Evolutionary conservation across 2,329 filamentous ascomycete species (phyloP), one percentile per base, ranked within the genome.

Genomic region (Saccharata proteae): DNA sequence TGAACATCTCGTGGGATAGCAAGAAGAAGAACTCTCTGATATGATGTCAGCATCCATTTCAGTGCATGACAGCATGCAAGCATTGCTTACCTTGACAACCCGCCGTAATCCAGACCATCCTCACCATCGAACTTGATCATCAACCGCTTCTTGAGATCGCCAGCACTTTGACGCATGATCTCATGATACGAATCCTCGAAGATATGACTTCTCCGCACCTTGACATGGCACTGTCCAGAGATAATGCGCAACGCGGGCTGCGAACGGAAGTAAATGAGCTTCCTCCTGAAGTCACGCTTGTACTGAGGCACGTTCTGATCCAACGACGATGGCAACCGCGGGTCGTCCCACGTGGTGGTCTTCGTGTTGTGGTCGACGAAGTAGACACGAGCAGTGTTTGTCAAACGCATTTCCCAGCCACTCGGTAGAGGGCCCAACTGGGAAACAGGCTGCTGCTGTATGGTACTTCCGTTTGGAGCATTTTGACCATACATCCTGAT

Each of bases 111-210:
- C 38, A 98, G 65, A 60, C 90, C 90, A 49, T 98, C 90, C 62
- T 98, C 90, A 29, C 90, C 90, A 45, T 98, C 90, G 46, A 98
- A 98, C 63, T 98, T 98, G 61, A 98, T 93, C 90, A 98, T 98
- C 42, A 98, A 61, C 29, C 90, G 76, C 65, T 98, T 98, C 76
- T 98, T 98, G 40, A 98, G 62, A 57, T 98, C 90, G 11, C 80
- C 86, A 29, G 90, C 83, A 38, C 83, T 93, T 61, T 96, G 90
- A 31, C 88, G 77, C 67, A 93, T 94, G 45, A 98, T 94, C 59
- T 98, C 90, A 43, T 90, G 86, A 58, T 96, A 98, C 1, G 88
- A 94, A 54, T 98, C 90, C 57, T 98, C 90, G 46, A 98, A 98
- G 44, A 98, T 98, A 55, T 94, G 86, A 49, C 84, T 86, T 57